Percentiles rank a stretch among this genome's conserved stretches.
Evolutionary conservation across 2,329 filamentous ascomycete species (phyloP).

Genomic region (Aspergillus nomiae): DNA sequence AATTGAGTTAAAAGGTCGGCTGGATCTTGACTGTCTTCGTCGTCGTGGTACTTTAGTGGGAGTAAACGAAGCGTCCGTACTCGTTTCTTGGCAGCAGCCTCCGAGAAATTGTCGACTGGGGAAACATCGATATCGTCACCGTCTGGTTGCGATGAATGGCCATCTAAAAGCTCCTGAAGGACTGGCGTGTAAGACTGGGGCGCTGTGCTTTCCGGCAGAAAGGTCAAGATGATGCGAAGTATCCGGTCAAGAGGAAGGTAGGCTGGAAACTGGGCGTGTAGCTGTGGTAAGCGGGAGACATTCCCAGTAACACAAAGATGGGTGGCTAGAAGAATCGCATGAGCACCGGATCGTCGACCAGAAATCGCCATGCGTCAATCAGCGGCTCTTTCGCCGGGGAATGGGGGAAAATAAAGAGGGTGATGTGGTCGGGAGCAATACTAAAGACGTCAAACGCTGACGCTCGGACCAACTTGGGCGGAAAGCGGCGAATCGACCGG

Average conservation of each 20-base stretch:
- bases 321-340: conserved; percentile 61
- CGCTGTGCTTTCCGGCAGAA: conserved; percentile 60
- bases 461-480: conserved; percentile 25
- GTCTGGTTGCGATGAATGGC: conserved; percentile 24
- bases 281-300: conserved; percentile 52
- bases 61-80: conserved; percentile 55
- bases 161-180: conserved; percentile 49
- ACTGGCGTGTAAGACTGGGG: conserved; percentile 53
- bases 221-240: conserved; percentile 62
- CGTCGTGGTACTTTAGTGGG: conserved; percentile 50
- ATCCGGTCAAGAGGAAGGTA: conserved; percentile 55
- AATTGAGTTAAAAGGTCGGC: conserved; percentile 57
- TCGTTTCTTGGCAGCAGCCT: conserved; percentile 53
- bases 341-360: conserved; percentile 53
- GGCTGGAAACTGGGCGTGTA: conserved; percentile 52
- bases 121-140: conserved; percentile 48
- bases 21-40: conserved; percentile 45
- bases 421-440: conserved; percentile 30
- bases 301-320: conserved; percentile 59
- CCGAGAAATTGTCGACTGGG: conserved; percentile 51
- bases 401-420: conserved; percentile 17
- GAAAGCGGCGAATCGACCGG: conserved; percentile 29
- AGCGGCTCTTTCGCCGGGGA: conserved; percentile 5
- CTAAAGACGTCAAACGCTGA: conserved; percentile 6
- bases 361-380: conserved; percentile 39